Percentiles rank a stretch among this genome's conserved stretches.
Evolutionary conservation across 208 protist genomes (phyloP).

Genomic region (Leishmania lainsoni): DNA sequence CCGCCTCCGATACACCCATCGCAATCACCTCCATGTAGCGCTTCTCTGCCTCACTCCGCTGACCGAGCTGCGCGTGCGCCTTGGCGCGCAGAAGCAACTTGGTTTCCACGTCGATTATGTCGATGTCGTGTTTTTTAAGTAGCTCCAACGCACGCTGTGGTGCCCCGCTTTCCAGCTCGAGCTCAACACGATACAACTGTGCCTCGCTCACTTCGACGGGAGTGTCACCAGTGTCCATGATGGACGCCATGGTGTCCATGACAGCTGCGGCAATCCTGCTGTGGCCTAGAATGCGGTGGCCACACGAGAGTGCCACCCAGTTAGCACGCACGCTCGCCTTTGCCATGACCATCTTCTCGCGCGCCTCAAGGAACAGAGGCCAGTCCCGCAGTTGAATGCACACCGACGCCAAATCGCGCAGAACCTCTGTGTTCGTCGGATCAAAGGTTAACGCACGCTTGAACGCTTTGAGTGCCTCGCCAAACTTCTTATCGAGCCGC

Average conservation of each 20-base stretch:
- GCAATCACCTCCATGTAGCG: conserved; percentile 75
- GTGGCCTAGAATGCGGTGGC: conserved; percentile 75
- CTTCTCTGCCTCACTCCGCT: conserved; percentile 79
- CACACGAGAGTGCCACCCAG: conserved; percentile 87
- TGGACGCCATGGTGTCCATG: conserved; percentile 79
- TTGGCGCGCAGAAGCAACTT: conserved; percentile 70
- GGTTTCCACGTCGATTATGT: conserved; percentile 66
- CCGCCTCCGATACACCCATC: conserved; percentile 65
- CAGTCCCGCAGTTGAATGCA: conserved; percentile 94
- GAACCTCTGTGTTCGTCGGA: conserved; percentile 83
- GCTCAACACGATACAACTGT: conserved; percentile 72
- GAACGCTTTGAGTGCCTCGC: conserved; percentile 94
- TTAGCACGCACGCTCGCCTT: conserved; percentile 87
- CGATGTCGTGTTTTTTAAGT: conserved; percentile 74
- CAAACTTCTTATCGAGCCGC: conserved; percentile 90
- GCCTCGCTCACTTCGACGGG: conserved; percentile 78
- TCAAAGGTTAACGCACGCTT: conserved; percentile 75
- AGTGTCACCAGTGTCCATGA: conserved; percentile 79
- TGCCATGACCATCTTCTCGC: conserved; percentile 87
- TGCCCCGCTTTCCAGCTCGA: conserved; percentile 65
- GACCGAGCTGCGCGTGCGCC: conserved; percentile 69
- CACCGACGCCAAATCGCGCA: conserved; percentile 89
- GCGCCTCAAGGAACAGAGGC: conserved; percentile 85
- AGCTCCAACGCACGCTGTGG: conserved; percentile 69
- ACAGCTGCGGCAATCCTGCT: conserved; percentile 69